phyloP scores from a whole-genome alignment of 2,329 filamentous ascomycete species.

The Alternaria angustiovoidea region DNA sequence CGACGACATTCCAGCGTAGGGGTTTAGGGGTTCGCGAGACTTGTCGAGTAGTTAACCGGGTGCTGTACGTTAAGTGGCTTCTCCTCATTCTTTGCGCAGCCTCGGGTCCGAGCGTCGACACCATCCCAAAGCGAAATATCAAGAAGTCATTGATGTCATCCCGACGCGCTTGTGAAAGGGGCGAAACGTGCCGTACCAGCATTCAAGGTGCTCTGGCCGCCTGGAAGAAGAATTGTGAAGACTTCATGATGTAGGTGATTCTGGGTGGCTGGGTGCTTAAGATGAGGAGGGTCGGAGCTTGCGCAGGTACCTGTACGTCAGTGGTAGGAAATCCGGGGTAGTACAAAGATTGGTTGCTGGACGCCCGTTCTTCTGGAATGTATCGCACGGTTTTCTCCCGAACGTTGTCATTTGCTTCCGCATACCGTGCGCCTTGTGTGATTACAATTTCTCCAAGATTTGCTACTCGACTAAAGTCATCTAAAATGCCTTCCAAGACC shows the following conservation, averaged over 20 bases:
- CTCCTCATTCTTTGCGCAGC: background rate
- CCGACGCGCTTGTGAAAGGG: background rate
- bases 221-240: background rate
- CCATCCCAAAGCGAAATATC: conserved; percentile 7
- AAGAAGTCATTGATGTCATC: conserved; percentile 23
- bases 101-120: background rate
- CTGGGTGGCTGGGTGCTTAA: conserved; percentile 10
- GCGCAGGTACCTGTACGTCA: conserved; percentile 29
- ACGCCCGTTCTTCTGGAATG: conserved; percentile 5
- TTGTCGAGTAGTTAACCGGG: background rate
- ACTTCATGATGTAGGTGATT: conserved; percentile 26
- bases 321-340: conserved; percentile 22
- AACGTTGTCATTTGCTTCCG: background rate
- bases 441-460: background rate
- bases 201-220: conserved; percentile 5
- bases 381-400: background rate
- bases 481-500: conserved; percentile 53
- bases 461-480: background rate
- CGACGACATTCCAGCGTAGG: background rate
- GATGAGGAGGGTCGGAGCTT: conserved; percentile 10
- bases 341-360: conserved; percentile 16
- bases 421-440: background rate
- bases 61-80: background rate
- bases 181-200: conserved; percentile 12
- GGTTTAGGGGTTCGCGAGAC: too few species aligned